Base-by-base conservation (phyloP, 208 protist genomes). In the Trypanosoma avium region DNA sequence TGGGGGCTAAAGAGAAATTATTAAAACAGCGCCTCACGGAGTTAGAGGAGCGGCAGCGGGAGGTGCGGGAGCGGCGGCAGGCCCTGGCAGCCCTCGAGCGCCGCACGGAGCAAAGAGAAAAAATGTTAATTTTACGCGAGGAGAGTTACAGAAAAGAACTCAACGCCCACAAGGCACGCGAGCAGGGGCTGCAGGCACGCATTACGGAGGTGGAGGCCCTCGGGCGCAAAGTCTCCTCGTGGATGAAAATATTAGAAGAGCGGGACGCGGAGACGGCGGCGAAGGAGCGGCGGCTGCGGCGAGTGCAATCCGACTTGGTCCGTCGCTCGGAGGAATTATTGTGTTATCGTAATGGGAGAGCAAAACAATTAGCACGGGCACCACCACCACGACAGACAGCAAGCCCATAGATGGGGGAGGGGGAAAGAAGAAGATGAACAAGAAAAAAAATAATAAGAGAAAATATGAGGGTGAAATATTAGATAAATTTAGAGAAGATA, bases 181-280 rank as follows among this genome's bases (percentile, higher is more conserved):
- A 95, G 65, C 61, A 74, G 63, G 13, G 4, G 2, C 70, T 90
- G 48, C 85, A 88, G 73, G 48, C 45, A 46, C 61, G 66, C 36
- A 79, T 92, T 26, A 59, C 49, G 21, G 83, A 82, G 58, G 84
- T 94, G 58, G 88, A 94, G 61, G 59, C 69, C 61, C 77, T 94
- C 22, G 74, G 75, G 45, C 80, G 80, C 57, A 72, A 67, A 49
- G 84, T 92, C 33, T 67, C 81, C 7, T 78, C 61, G 69, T 92
- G 86, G 84, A 62, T 95, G 48, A 70, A 72, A 15, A 90, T 88
- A 35, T 62, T 95, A 0, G 80, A 95, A 58, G 82, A 83, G 57
- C 78, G 89, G 19, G 78, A 95, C 48, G 69, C 60, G 15, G 62
- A 67, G 17, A 52, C 91, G 42, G 48, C 65, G 8, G 40, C 49